Percentiles rank a stretch among this genome's conserved stretches.
Evolutionary conservation across 2,329 filamentous ascomycete species (phyloP).

Genomic region (Hymenotorrendiella dingleyae): DNA sequence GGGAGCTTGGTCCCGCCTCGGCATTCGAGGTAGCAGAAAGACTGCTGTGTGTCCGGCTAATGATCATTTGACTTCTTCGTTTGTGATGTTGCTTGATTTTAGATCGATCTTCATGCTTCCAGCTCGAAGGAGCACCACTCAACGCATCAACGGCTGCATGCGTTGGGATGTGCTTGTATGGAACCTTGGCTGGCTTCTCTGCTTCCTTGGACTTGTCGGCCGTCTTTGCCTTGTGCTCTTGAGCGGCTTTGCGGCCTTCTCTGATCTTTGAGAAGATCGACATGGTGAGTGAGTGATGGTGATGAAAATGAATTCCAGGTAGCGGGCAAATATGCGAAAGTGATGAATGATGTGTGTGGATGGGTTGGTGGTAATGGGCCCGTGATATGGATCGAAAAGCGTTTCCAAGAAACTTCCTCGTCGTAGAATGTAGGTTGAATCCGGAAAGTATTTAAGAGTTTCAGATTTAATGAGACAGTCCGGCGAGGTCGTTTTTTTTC

Average conservation of each 20-base stretch:
- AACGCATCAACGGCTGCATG: constrained; percentile 56
- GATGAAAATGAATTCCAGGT: too few species aligned
- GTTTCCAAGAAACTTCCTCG: too few species aligned
- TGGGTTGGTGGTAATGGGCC: too few species aligned
- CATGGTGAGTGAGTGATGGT: too few species aligned
- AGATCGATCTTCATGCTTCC: constrained; percentile 35
- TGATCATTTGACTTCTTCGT: constrained; percentile 24
- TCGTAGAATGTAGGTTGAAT: too few species aligned
- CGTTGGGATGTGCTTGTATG: constrained; percentile 55
- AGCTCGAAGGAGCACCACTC: constrained; percentile 46
- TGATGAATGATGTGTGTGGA: too few species aligned
- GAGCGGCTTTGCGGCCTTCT: constrained; percentile 47
- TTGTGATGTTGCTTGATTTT: constrained; percentile 29
- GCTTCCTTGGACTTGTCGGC: constrained; percentile 41
- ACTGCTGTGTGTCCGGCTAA: constrained; percentile 22
- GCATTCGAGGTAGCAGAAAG: constrained; percentile 19
- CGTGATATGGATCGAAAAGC: too few species aligned
- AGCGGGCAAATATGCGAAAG: too few species aligned
- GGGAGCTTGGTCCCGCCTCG: constrained; percentile 13
- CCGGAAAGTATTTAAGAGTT: too few species aligned
- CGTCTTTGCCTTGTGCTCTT: constrained; percentile 45
- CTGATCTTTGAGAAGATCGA: constrained; percentile 51
- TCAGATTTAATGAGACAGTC: too few species aligned
- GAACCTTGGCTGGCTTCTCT: constrained; percentile 29
- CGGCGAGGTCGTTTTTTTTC: too few species aligned